Evolutionary conservation across 805 yeast genomes (phyloP).

Genomic region (Kodamaea neixiangensis): DNA sequence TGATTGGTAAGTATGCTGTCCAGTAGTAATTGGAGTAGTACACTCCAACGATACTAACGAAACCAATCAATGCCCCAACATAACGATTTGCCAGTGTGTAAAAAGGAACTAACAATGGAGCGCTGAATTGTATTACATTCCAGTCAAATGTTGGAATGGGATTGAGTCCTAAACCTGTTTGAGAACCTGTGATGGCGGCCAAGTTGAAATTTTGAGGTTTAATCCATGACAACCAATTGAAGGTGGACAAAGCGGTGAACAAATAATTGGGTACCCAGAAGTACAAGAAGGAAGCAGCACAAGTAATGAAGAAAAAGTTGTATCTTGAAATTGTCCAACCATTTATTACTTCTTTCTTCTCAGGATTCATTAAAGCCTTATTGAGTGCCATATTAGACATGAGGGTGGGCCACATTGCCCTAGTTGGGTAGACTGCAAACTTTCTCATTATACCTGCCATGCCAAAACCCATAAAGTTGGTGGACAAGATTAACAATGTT

Average conservation of each 20-base stretch:
- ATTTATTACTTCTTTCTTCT: slow-evolving; percentile 23
- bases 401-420: slow-evolving; percentile 24
- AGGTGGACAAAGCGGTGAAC: slow-evolving; percentile 42
- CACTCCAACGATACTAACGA: slow-evolving; percentile 18
- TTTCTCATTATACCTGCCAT: slow-evolving; percentile 28
- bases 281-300: slow-evolving; percentile 35
- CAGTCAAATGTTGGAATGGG: slow-evolving; percentile 58
- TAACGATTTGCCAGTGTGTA: slow-evolving; percentile 26
- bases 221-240: slow-evolving; percentile 64
- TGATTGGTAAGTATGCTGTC: slow-evolving; percentile 22
- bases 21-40: slow-evolving; percentile 22
- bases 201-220: slow-evolving; percentile 50
- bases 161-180: slow-evolving; percentile 51
- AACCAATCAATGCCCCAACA: slow-evolving; percentile 16
- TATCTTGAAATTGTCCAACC: slow-evolving; percentile 31
- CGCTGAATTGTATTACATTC: slow-evolving; percentile 25
- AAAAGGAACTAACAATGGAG: slow-evolving; percentile 46
- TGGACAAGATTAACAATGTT: slow-evolving; percentile 14
- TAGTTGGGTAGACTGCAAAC: slow-evolving; percentile 18
- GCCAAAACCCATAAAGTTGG: slow-evolving; percentile 20
- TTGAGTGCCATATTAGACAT: slow-evolving; percentile 41
- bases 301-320: slow-evolving; percentile 27
- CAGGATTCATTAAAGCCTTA: slow-evolving; percentile 42
- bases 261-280: slow-evolving; percentile 50
- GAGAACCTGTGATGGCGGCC: slow-evolving; percentile 50